Base-by-base conservation (phyloP, 192 early-diverging fungal genomes). In the Coemansia sp. region DNA sequence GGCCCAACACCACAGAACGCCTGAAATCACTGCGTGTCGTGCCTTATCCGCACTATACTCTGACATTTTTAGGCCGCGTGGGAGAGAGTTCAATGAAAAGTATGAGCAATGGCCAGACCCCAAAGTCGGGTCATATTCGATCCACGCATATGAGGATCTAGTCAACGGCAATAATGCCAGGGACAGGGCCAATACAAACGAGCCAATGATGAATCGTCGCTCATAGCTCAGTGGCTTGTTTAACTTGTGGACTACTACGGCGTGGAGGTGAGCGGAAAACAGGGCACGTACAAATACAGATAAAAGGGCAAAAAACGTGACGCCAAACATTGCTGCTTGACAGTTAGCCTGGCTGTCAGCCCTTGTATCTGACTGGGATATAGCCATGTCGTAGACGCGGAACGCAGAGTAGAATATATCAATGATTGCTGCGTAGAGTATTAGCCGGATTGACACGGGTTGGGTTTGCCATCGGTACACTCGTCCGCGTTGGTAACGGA, bases 61-160 rank as follows among this genome's bases (percentile, higher is more conserved):
- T 1, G 29, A 20, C 12, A 58, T 33, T 9, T 58, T 38, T 4
- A 61, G 18, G 11, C 64, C 22, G 8, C 62, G 74, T 5, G 74
- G 69, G 5, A 76, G 38, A 1, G 74, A 67, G 44, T 76, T 64
- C 20, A 73, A 61, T 2, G 75, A 78, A 78, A 78, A 78, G 34
- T 78, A 78, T 2, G 76, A 78, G 44, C 76, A 78, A n/a, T 73
- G 76, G 18, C 76, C 75, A 41, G 76, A 72, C 31, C 66, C 76
- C 34, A 78, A 44, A 16, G 76, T 78, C 10, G 76, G 76, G 31
- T 78, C 76, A 20, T 47, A 78, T 16, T 72, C 68, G n/a, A 78
- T 58, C 76, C 76, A 78, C 22, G 66, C 66, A 38, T 78, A 78
- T 3, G 70, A 66, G 36, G 52, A 69, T 29, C 71, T 40, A 4